A percentile compares a stretch with the other conserved stretches of the same genome.
These are phyloP conservation scores for Rhizophagus prolifer DNA, from an alignment of 192 early-diverging fungal genomes.

Conservation along the genomic window DNA sequence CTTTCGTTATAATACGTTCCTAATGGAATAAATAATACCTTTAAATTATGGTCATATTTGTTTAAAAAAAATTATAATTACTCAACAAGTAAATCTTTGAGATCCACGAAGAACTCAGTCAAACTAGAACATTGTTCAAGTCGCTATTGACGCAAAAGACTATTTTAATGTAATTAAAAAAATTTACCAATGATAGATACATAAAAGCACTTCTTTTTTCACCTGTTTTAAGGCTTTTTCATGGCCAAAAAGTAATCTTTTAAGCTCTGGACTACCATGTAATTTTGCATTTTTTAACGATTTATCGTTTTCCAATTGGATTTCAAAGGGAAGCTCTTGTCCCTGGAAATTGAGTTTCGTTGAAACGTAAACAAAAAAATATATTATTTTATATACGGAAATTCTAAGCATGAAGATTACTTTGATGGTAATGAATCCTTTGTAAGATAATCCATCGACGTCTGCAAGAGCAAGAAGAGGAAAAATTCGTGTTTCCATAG, in stretches of 20 bases:
- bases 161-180: slow-evolving; percentile 5
- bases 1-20: slow-evolving; percentile 23
- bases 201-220: slow-evolving; percentile 9
- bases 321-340: slow-evolving; percentile 2
- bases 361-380: background rate
- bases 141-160: background rate
- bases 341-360: background rate
- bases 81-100: slow-evolving; percentile 30
- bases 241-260: slow-evolving; percentile 19
- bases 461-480: slow-evolving; percentile 24
- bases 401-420: background rate
- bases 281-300: slow-evolving; percentile 23
- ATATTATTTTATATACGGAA: background rate
- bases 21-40: background rate
- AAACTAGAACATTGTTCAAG: slow-evolving; percentile 25
- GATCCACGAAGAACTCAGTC: slow-evolving; percentile 23
- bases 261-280: slow-evolving; percentile 26
- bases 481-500: slow-evolving; percentile 3
- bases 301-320: slow-evolving; percentile 10
- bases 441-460: slow-evolving; percentile 21
- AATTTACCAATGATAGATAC: background rate
- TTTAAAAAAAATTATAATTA: background rate
- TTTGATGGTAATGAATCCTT: slow-evolving; percentile 30
- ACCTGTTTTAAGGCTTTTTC: slow-evolving; percentile 16
- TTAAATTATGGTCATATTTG: background rate